Evolutionary conservation across 2,329 filamentous ascomycete species (phyloP).

Genomic region (Fusarium sp.): DNA sequence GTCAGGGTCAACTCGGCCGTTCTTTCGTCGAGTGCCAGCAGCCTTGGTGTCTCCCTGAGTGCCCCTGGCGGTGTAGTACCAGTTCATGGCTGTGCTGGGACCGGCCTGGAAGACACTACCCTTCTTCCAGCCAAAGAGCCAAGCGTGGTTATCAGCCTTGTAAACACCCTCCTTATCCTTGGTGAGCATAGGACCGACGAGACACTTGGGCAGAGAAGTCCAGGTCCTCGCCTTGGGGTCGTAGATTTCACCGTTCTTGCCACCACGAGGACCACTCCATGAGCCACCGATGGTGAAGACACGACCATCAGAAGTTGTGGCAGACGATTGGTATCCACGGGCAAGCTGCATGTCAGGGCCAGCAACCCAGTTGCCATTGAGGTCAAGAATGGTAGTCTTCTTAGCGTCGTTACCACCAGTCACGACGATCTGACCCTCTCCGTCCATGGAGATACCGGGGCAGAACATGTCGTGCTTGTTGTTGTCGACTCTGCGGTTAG

Average conservation of each 20-base stretch:
- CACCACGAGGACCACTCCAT: slow-evolving; percentile 34
- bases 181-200: slow-evolving; percentile 64
- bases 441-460: slow-evolving; percentile 65
- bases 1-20: slow-evolving; percentile 56
- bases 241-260: slow-evolving; percentile 41
- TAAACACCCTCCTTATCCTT: slow-evolving; percentile 57
- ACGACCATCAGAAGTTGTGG: slow-evolving; percentile 35
- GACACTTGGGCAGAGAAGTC: slow-evolving; percentile 50
- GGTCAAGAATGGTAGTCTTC: slow-evolving; percentile 63
- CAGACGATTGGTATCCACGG: slow-evolving; percentile 38
- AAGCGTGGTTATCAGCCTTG: slow-evolving; percentile 51
- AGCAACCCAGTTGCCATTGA: slow-evolving; percentile 31
- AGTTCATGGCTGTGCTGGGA: slow-evolving; percentile 66
- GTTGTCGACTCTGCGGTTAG: slow-evolving; percentile 50
- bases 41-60: slow-evolving; percentile 44
- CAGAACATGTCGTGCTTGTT: slow-evolving; percentile 70
- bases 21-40: slow-evolving; percentile 47
- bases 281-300: slow-evolving; percentile 42
- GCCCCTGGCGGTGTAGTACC: slow-evolving; percentile 60
- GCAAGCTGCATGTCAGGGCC: slow-evolving; percentile 38
- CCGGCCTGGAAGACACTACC: slow-evolving; percentile 66
- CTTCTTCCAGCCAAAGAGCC: slow-evolving; percentile 58
- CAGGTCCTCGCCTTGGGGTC: slow-evolving; percentile 29
- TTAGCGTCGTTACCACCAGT: slow-evolving; percentile 66
- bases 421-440: slow-evolving; percentile 64